Conservation (phyloP, 1,284 basidiomycete species). For the Cutaneotrichosporon spelunceum region DNA sequence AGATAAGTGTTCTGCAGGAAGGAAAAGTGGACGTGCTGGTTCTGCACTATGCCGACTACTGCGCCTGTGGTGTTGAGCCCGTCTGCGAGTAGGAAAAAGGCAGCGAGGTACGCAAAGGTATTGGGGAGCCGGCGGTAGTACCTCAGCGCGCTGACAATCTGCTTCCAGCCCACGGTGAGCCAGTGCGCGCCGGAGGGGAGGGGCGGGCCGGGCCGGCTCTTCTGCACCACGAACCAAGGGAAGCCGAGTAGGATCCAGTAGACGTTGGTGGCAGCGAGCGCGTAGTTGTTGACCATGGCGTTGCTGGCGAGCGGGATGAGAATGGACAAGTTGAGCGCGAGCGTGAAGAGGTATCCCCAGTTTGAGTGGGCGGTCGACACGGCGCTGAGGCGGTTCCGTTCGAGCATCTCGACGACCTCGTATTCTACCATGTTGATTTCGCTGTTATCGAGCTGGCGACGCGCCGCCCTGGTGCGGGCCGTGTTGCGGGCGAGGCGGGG, state of each 20-base stretch:
- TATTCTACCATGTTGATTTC: slow-evolving; percentile 63
- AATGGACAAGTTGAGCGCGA: slow-evolving; percentile 67
- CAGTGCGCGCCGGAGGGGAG: slow-evolving; percentile 69
- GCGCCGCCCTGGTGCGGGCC: slow-evolving; percentile 59
- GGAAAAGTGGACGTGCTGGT: slow-evolving; percentile 67
- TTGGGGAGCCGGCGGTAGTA: slow-evolving; percentile 60
- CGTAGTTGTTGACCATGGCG: slow-evolving; percentile 62
- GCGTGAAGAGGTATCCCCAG: slow-evolving; percentile 64
- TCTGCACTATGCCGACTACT: slow-evolving; percentile 55
- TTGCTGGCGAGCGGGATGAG: slow-evolving; percentile 64
- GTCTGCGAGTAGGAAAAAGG: slow-evolving; percentile 66
- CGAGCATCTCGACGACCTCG: slow-evolving; percentile 69
- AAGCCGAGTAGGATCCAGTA: slow-evolving; percentile 74
- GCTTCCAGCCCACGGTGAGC: slow-evolving; percentile 74
- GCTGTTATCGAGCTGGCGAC: slow-evolving; percentile 60
- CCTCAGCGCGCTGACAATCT: slow-evolving; percentile 68
- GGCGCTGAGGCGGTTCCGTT: slow-evolving; percentile 79
- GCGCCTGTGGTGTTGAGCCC: slow-evolving; percentile 31
- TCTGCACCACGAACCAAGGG: slow-evolving; percentile 79
- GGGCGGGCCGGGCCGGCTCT: slow-evolving; percentile 67
- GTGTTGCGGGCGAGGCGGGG: slow-evolving; percentile 77
- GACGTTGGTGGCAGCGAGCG: slow-evolving; percentile 55
- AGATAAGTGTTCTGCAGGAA: slow-evolving; percentile 75
- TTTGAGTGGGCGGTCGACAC: slow-evolving; percentile 73
- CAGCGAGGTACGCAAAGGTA: slow-evolving; percentile 70